phyloP scores from a whole-genome alignment of 2,329 filamentous ascomycete genomes.

The Verticillium albo-atrum region DNA sequence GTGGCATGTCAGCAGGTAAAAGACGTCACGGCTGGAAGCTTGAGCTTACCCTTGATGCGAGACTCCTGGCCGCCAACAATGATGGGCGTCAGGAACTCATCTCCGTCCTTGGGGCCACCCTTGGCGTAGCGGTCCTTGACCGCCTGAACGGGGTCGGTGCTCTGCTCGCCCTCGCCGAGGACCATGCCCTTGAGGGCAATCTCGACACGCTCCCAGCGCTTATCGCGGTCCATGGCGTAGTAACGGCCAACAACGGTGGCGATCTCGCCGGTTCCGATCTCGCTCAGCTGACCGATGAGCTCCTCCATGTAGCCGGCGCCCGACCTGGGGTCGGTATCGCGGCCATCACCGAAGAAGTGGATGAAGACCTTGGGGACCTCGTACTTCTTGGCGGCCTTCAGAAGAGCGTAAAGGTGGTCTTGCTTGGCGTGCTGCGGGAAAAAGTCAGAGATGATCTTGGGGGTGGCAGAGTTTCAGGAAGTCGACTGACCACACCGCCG shows the following conservation, averaged over 20 bases:
- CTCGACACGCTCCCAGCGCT: conserved; percentile 96
- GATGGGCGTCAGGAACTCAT: conserved; percentile 98
- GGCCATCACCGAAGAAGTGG: conserved; percentile 98
- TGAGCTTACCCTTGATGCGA: conserved; percentile 69
- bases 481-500: conserved; percentile 70
- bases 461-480: neutral
- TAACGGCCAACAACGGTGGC: conserved; percentile 93
- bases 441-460: neutral
- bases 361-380: conserved; percentile 90
- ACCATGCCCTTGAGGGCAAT: conserved; percentile 83
- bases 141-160: conserved; percentile 77
- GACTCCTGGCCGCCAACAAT: conserved; percentile 83
- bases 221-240: conserved; percentile 99
- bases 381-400: conserved; percentile 85
- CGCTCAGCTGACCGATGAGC: conserved; percentile 73
- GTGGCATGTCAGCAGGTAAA: conserved; percentile 5
- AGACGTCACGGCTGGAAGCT: neutral
- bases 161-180: conserved; percentile 80
- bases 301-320: conserved; percentile 83
- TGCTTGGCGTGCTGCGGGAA: conserved; percentile 84
- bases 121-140: conserved; percentile 85
- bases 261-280: conserved; percentile 81
- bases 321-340: conserved; percentile 97
- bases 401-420: conserved; percentile 81
- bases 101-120: conserved; percentile 64